Conservation (phyloP, 2,329 filamentous ascomycete species). For the Sporothrix variecibatus region DNA sequence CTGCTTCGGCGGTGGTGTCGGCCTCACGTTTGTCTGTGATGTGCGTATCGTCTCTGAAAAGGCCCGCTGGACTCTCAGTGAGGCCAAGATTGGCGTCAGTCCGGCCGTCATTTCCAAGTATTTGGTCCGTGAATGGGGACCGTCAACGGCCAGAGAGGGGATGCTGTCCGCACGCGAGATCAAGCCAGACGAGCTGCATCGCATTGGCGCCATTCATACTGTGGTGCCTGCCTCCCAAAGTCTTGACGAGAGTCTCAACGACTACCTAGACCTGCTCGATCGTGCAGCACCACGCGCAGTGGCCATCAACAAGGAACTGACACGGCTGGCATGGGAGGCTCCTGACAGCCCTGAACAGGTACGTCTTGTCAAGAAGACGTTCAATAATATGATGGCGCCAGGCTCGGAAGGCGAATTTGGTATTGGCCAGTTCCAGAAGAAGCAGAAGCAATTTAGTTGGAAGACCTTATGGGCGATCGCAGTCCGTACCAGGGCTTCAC, state of each 20-base stretch:
- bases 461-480: constrained; percentile 9
- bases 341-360: constrained; percentile 19
- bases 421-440: constrained; percentile 21
- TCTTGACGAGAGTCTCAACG: neutral
- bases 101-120: constrained; percentile 42
- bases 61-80: constrained; percentile 38
- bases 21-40: constrained; percentile 44
- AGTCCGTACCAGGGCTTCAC: neutral
- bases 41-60: constrained; percentile 34
- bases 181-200: constrained; percentile 33
- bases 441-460: constrained; percentile 18
- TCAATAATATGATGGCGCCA: constrained; percentile 19
- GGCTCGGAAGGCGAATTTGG: constrained; percentile 21
- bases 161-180: constrained; percentile 41
- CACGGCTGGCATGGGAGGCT: constrained; percentile 7
- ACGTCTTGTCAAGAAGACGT: neutral
- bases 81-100: constrained; percentile 41
- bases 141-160: constrained; percentile 38
- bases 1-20: constrained; percentile 44
- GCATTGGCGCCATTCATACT: constrained; percentile 34
- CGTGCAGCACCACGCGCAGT: constrained; percentile 16
- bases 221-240: constrained; percentile 31
- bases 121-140: constrained; percentile 41
- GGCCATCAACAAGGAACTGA: constrained; percentile 24
- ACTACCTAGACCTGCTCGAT: constrained; percentile 10